Evolutionary conservation across 352 stramenopile species (phyloP), one percentile per base, ranked within the genome.

Genomic region (Halophytophthora batemanensis): DNA sequence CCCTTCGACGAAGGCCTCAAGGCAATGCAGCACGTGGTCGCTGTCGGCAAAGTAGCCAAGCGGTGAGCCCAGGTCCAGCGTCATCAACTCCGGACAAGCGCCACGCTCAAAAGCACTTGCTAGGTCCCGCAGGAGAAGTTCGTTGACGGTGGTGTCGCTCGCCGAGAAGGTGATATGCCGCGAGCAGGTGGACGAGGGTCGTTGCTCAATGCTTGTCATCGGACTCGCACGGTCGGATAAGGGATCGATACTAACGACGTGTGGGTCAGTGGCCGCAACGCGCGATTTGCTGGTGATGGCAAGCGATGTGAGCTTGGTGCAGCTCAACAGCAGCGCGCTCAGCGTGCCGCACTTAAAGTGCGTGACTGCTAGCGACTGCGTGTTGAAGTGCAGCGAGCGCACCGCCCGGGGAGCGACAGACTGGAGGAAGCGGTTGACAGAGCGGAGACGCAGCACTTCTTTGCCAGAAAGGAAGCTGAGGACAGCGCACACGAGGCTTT

Each of bases 11-110:
- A 87, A 64, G 19, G 71, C 66, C 34, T 71, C 56, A 42, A 86
- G 47, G 43, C 58, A 77, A 28, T 22, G 50, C 25, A 86, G 31
- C 17, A 72, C 66, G 22, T 65, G 56, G 44, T 80, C 70, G 38
- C 69, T 77, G 47, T 87, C 77, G 2, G 67, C 66, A 14, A 76
- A 71, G 35, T 69, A 77, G 51, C 86, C 72, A 11, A 87, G 75
- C 0, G 77, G 74, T 12, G 77, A 62, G 7, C 44, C 54, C 4
- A 87, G 47, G 23, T 64, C 56, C 15, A 87, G 57, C 19, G 59
- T 41, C 18, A 69, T 12, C 18, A 87, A 61, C 37, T 59, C 46
- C 1, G 61, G 59, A 39, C 74, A 83, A 2, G 64, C 53, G 48
- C 59, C 43, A 39, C 38, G 38, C 43, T 76, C 34, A 36, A 79